Evolutionary conservation across 2,329 filamentous ascomycete species (phyloP).

Genomic region (Xylaria sp.): DNA sequence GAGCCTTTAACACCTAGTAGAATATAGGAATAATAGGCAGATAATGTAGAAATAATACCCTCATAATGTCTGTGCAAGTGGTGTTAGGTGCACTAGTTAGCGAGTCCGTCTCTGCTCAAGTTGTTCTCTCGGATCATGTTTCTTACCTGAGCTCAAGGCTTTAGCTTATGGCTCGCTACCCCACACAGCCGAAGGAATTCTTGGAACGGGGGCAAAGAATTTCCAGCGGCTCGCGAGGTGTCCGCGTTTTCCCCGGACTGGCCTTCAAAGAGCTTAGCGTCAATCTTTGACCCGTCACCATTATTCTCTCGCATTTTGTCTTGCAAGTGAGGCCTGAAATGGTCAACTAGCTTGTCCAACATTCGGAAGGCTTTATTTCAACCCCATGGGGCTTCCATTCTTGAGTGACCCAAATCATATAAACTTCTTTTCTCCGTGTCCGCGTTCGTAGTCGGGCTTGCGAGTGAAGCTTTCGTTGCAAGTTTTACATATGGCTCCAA

Average conservation of each 20-base stretch:
- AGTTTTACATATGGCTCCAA: conserved; percentile 38
- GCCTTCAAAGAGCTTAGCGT: conserved; percentile 19
- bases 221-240: conserved; percentile 21
- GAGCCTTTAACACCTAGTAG: too few species aligned
- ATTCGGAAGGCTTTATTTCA: conserved; percentile 39
- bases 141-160: neutral
- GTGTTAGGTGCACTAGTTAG: neutral
- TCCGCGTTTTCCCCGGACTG: conserved; percentile 28
- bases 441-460: conserved; percentile 34
- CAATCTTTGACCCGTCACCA: neutral
- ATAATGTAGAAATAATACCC: too few species aligned
- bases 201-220: conserved; percentile 29
- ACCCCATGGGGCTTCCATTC: conserved; percentile 40
- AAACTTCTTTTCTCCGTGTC: conserved; percentile 39
- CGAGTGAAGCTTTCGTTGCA: conserved; percentile 38
- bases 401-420: conserved; percentile 38
- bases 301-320: conserved; percentile 28
- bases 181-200: conserved; percentile 34
- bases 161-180: neutral
- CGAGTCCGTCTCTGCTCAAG: neutral
- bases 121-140: neutral
- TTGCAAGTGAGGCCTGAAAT: conserved; percentile 33
- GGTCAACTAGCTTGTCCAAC: conserved; percentile 38
- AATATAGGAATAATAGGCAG: too few species aligned
- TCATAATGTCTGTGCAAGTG: too few species aligned